Evolutionary conservation across 179 eudicot genomes (phyloP).

Genomic region (Beta corolliflora): DNA sequence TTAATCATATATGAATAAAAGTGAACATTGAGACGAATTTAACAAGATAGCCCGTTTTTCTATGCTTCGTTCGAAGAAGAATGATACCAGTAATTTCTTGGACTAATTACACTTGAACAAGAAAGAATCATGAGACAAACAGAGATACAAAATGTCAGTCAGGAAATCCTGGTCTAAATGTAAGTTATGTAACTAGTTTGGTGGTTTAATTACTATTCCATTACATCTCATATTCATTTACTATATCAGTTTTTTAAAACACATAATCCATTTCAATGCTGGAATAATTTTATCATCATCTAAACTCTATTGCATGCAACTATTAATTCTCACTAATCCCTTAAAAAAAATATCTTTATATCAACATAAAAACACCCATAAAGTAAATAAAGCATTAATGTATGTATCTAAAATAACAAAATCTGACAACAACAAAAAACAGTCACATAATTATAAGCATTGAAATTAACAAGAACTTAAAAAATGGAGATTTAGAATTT

Average conservation of each 20-base stretch:
- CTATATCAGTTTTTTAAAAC: not conserved
- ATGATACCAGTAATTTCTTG: not conserved
- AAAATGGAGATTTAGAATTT: not conserved
- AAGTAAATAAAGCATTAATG: not conserved
- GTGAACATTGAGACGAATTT: too few species aligned
- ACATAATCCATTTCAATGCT: not conserved
- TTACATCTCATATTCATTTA: not conserved
- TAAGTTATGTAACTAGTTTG: not conserved
- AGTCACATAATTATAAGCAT: too few species aligned
- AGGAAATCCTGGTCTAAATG: not conserved
- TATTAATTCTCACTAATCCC: not conserved
- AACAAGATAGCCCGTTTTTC: too few species aligned
- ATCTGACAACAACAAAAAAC: not conserved
- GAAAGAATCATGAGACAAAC: not conserved
- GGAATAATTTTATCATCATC: not conserved
- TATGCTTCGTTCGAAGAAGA: not conserved
- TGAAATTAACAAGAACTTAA: too few species aligned
- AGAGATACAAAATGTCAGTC: not conserved
- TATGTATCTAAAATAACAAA: not conserved
- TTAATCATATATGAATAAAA: too few species aligned
- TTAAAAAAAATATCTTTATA: not conserved
- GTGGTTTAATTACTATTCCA: too few species aligned
- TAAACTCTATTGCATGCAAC: conserved; percentile 25
- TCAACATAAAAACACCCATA: not conserved
- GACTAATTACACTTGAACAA: not conserved